A percentile compares a stretch with the other conserved stretches of the same genome.
Conservation (phyloP, 1,284 basidiomycete species). For the Pulchroboletus neoregius region DNA sequence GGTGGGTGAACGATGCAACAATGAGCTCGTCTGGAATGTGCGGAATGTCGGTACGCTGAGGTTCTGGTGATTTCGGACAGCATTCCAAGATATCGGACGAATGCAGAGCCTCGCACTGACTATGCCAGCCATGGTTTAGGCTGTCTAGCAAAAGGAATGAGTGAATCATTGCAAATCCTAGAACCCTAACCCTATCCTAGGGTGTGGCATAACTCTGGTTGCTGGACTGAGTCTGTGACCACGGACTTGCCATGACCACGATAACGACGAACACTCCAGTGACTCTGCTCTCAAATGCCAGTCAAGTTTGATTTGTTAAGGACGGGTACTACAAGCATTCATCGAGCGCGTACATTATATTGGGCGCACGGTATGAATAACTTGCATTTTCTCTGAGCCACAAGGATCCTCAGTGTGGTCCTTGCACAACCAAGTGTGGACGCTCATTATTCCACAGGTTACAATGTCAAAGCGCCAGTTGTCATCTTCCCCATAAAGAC, state of each 20-base stretch:
- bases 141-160: no score
- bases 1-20: constrained; percentile 34
- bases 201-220: not conserved
- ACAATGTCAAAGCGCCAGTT: constrained; percentile 28
- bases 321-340: not conserved
- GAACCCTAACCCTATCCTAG: constrained; percentile 19
- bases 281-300: no score
- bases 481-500: constrained; percentile 21
- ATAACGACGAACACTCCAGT: no score
- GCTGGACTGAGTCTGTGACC: no score
- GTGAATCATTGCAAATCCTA: no score
- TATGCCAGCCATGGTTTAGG: no score
- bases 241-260: no score
- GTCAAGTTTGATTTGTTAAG: not conserved
- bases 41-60: constrained; percentile 1
- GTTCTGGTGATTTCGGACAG: not conserved
- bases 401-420: constrained; percentile 19
- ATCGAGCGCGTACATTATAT: not conserved
- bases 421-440: constrained; percentile 24
- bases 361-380: not conserved
- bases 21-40: constrained; percentile 10
- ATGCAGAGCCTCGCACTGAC: not conserved
- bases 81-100: not conserved
- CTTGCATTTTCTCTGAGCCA: constrained; percentile 15
- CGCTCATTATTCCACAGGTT: constrained; percentile 3